Percentiles rank a stretch among this genome's conserved stretches.
phyloP scores from a whole-genome alignment of 306 rosid species.

The Cucumis melo region DNA sequence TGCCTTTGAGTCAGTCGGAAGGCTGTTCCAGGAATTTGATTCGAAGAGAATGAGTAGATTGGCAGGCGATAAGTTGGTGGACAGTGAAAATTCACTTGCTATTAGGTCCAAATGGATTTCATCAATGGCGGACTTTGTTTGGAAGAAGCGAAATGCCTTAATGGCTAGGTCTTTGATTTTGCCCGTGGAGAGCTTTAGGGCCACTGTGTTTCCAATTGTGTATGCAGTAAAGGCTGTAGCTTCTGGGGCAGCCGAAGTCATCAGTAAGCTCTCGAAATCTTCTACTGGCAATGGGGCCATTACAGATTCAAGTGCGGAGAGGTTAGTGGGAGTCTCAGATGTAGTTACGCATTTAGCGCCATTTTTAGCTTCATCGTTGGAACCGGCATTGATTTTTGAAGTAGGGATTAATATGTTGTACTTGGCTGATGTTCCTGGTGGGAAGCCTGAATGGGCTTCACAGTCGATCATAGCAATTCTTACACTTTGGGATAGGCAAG shows the following conservation, averaged over 20 bases:
- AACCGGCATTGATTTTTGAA: constrained; percentile 86
- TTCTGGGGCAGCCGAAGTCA: constrained; percentile 68
- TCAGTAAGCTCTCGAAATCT: constrained; percentile 68
- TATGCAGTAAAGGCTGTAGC: constrained; percentile 90
- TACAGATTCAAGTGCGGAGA: constrained; percentile 69
- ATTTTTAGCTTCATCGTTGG: constrained; percentile 78
- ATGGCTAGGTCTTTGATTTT: constrained; percentile 81
- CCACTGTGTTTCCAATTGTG: constrained; percentile 77
- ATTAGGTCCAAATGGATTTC: constrained; percentile 95
- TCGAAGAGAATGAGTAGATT: constrained; percentile 83
- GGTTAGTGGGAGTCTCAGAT: constrained; percentile 81
- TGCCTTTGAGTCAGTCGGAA: constrained; percentile 89
- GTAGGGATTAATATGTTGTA: constrained; percentile 92
- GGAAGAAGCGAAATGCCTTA: constrained; percentile 84
- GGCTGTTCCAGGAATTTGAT: constrained; percentile 82
- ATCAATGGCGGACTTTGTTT: constrained; percentile 84
- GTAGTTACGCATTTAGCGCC: constrained; percentile 89
- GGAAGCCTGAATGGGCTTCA: constrained; percentile 98
- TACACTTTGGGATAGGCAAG: constrained; percentile 94
- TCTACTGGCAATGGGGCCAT: constrained; percentile 18
- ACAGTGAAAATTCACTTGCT: constrained; percentile 88
- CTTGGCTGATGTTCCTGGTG: constrained; percentile 97
- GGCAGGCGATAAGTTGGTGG: constrained; percentile 87
- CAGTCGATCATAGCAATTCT: constrained; percentile 85
- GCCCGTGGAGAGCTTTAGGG: constrained; percentile 83